phyloP scores from a whole-genome alignment of 2,329 filamentous ascomycete genomes.

The Graphilbum ipis-grandicollis region DNA sequence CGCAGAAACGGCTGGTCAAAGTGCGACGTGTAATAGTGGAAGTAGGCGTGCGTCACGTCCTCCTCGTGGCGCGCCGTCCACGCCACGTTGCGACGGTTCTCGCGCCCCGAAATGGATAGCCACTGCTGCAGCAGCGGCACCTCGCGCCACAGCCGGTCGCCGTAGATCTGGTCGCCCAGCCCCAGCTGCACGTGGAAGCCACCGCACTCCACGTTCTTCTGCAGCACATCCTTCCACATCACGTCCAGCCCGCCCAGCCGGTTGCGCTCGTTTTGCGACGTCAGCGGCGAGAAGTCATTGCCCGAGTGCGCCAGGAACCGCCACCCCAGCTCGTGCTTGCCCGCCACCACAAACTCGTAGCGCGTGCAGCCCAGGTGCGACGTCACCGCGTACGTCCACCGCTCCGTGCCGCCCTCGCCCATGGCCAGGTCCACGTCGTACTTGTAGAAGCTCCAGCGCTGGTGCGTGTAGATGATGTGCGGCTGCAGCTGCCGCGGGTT shows the following conservation, averaged over 20 bases:
- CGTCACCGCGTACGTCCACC: slow-evolving; percentile 97
- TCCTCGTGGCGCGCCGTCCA: slow-evolving; percentile 95
- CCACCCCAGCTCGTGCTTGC: slow-evolving; percentile 80
- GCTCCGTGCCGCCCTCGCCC: slow-evolving; percentile 61
- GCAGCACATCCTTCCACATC: slow-evolving; percentile 98
- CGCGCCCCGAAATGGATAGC: slow-evolving; percentile 82
- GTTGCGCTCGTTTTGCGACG: slow-evolving; percentile 69
- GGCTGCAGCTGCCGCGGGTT: slow-evolving; percentile 79
- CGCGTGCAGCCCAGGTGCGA: slow-evolving; percentile 94
- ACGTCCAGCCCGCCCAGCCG: slow-evolving; percentile 78
- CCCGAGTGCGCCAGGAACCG: slow-evolving; percentile 91
- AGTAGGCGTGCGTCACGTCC: slow-evolving; percentile 89
- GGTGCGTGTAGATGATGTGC: slow-evolving; percentile 71
- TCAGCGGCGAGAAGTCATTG: slow-evolving; percentile 84
- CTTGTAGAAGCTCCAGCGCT: slow-evolving; percentile 88
- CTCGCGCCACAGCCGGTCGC: slow-evolving; percentile 90
- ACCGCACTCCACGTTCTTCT: slow-evolving; percentile 91
- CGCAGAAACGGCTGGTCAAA: slow-evolving; percentile 92
- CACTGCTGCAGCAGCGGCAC: slow-evolving; percentile 87
- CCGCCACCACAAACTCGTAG: slow-evolving; percentile 92
- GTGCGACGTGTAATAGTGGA: slow-evolving; percentile 96
- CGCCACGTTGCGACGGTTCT: slow-evolving; percentile 72
- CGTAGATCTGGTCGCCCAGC: slow-evolving; percentile 87
- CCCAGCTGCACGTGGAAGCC: slow-evolving; percentile 92
- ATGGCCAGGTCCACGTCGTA: slow-evolving; percentile 85